phyloP scores from a whole-genome alignment of 2,329 filamentous ascomycete species.

The Orbilia ellipsospora region DNA sequence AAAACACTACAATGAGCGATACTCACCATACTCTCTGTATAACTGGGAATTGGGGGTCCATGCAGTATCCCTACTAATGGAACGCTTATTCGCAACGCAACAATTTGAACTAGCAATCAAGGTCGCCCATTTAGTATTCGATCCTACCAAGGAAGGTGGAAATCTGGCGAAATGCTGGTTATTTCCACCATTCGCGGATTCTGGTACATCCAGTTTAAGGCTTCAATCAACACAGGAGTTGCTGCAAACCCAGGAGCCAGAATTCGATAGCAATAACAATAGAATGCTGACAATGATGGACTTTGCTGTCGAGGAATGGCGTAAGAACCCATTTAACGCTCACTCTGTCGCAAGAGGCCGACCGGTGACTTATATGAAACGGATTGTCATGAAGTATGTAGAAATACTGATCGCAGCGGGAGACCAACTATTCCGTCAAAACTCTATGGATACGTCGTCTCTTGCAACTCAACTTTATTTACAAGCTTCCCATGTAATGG shows the following conservation, averaged over 20 bases:
- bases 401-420: constrained; percentile 60
- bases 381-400: constrained; percentile 61
- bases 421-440: constrained; percentile 58
- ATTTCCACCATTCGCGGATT: neutral
- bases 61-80: constrained; percentile 51
- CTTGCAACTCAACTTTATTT: constrained; percentile 60
- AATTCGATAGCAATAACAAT: no score
- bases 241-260: neutral
- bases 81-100: constrained; percentile 56
- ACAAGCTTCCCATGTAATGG: constrained; percentile 59
- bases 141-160: constrained; percentile 53
- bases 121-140: constrained; percentile 56
- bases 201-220: neutral
- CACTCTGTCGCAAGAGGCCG: constrained; percentile 58
- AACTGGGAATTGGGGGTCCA: constrained; percentile 57
- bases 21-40: constrained; percentile 57
- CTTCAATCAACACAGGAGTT: neutral
- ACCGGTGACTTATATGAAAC: constrained; percentile 60
- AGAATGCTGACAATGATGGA: neutral
- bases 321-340: constrained; percentile 57
- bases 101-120: constrained; percentile 59
- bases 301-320: neutral
- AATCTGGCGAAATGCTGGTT: constrained; percentile 13
- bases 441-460: constrained; percentile 59
- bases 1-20: constrained; percentile 55